A percentile compares a stretch with the other conserved stretches of the same genome.
Evolutionary conservation across 2,329 filamentous ascomycete species (phyloP).

Genomic region (Geosmithia flava): DNA sequence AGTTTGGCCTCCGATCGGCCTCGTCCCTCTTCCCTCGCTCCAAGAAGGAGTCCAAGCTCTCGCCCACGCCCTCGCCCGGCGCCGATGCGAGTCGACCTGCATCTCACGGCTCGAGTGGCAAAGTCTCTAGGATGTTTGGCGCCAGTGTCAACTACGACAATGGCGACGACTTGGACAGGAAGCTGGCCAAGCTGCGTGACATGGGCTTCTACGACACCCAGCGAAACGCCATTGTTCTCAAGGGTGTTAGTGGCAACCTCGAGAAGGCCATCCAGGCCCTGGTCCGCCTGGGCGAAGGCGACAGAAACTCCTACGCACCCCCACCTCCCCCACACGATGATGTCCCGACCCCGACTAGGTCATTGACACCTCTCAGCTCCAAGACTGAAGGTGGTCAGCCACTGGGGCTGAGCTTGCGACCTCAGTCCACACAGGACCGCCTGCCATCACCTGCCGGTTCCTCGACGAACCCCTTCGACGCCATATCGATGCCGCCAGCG

Average conservation of each 20-base stretch:
- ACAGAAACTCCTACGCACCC: constrained; percentile 24
- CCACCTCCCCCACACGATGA: constrained; percentile 29
- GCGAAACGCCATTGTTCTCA: constrained; percentile 69
- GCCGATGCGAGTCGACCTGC: constrained; percentile 17
- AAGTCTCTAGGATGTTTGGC: constrained; percentile 58
- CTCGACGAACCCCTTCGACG: constrained; percentile 59
- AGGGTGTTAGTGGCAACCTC: constrained; percentile 72
- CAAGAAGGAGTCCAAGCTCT: constrained; percentile 36
- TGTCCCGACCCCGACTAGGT: constrained; percentile 33
- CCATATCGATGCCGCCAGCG: constrained; percentile 27
- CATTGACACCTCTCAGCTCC: constrained; percentile 40
- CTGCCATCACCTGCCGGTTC: constrained; percentile 27
- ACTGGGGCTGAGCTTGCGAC: constrained; percentile 17
- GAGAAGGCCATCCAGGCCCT: constrained; percentile 79
- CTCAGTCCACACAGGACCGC: constrained; percentile 11
- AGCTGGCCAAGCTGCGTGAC: constrained; percentile 65
- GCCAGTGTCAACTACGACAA: constrained; percentile 46
- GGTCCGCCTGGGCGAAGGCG: constrained; percentile 67
- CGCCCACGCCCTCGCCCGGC: constrained; percentile 16
- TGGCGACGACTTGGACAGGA: constrained; percentile 55
- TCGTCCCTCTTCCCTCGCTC: constrained; percentile 58
- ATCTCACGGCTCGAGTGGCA: constrained; percentile 37
- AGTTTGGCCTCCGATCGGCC: constrained; percentile 43
- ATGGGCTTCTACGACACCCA: constrained; percentile 87
- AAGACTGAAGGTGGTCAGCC: constrained; percentile 15